Base-by-base conservation (phyloP, 2,329 filamentous ascomycete species). In the Penicillium occitanis region DNA sequence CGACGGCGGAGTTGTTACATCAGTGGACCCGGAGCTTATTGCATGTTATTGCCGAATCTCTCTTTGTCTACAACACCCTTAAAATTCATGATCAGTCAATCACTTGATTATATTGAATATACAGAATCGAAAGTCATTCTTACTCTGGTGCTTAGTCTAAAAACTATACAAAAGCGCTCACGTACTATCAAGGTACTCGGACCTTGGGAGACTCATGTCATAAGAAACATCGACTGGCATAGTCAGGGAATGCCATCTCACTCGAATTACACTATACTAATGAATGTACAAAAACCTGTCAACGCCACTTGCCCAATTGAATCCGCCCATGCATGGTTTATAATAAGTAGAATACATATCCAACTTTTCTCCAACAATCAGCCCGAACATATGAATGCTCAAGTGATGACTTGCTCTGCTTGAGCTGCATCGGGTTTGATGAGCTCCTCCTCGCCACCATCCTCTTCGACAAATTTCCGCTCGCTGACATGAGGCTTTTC, bases 381-480 rank as follows among this genome's bases (percentile, higher is more conserved):
- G 35, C 57, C 37, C 5, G 30, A 22, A 25, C 11, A 8, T 37
- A 22, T 48, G 8, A 19, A 17, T 17, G 25, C 17, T 73, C 71
- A 79, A 57, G 76, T 76, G 60, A 72, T 72, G 53, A 78, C 67
- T 68, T 77, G 73, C 63, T 74, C 72, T 65, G 66, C 70, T 62
- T 75, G 73, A 19, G 73, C 68, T 40, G 69, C 70, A n/a, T 78
- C 84, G 48, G 91, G 88, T 67, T 91, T 85, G 68, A 96, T 88
- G 61, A 91, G 80, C 79, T 96, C 92, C 75, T 92, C 89, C 33
- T 83, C 81, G 19, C 70, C 80, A 5, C 84, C 82, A 58, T 91
- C 89, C 66, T 92, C 88, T 0, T 70, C 72, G 61, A 94, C 88
- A 80, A 97, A 97, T 75, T 91, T 94, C 72, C 93, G 86, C 78